Evolutionary conservation across 1,284 basidiomycete genomes (phyloP).

Genomic region (Cutaneotrichosporon dermatis): DNA sequence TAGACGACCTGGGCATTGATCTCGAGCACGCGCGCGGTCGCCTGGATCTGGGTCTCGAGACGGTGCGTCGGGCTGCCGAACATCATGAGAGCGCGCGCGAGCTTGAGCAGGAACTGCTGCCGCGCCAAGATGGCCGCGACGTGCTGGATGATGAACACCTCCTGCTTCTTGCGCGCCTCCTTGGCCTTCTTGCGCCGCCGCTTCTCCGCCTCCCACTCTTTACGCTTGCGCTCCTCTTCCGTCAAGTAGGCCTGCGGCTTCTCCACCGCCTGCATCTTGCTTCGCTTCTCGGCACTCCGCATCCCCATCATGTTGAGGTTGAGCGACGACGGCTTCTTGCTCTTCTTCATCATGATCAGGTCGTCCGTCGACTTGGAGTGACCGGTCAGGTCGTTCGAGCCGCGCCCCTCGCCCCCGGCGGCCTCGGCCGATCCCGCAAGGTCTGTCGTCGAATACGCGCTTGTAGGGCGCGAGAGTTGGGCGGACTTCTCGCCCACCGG

Average conservation of each 20-base stretch:
- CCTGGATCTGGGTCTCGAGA: constrained; percentile 78
- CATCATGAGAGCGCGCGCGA: constrained; percentile 89
- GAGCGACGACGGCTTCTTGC: constrained; percentile 24
- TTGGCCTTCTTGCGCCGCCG: constrained; percentile 50
- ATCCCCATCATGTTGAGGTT: constrained; percentile 28
- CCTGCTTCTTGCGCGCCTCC: constrained; percentile 67
- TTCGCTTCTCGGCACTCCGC: too few species aligned
- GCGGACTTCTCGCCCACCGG: not conserved
- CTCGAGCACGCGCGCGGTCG: constrained; percentile 79
- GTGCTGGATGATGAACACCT: constrained; percentile 81
- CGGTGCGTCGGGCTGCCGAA: constrained; percentile 88
- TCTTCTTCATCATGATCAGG: constrained; percentile 27
- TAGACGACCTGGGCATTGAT: constrained; percentile 80
- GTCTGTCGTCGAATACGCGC: not conserved
- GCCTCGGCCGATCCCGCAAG: constrained; percentile 12
- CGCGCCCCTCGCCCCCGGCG: not conserved
- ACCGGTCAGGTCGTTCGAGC: not conserved
- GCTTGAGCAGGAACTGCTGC: constrained; percentile 85
- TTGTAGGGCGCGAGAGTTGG: constrained; percentile 7
- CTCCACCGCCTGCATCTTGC: not conserved
- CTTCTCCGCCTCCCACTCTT: constrained; percentile 56
- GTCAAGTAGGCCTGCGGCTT: constrained; percentile 14
- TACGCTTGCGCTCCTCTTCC: constrained; percentile 50
- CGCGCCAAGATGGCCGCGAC: constrained; percentile 80
- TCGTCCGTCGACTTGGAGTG: constrained; percentile 33